Evolutionary conservation across 2,329 filamentous ascomycete genomes (phyloP), one percentile per base, ranked within the genome.

Genomic region (Arthrobotrys iridis): DNA sequence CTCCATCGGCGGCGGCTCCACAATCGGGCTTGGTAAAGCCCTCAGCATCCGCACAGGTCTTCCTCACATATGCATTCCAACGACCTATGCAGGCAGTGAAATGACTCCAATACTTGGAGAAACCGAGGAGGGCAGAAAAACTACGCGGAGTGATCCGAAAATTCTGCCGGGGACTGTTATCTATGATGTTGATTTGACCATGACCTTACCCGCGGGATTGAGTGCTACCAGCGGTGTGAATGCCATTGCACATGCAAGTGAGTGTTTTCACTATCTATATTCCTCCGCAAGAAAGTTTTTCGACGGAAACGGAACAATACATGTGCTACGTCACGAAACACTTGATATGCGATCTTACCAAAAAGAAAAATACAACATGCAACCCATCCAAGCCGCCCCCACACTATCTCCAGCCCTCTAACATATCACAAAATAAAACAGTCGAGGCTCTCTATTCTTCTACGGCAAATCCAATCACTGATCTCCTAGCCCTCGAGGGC

Each of bases 71-170:
- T 88, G 86, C 78, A 85, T 89, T 55, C 86, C 87, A n/a, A 88
- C 87, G 1, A 88, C 87, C 0, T 89, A 88, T 79, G 85, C 87
- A 3, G 87, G 87, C 2, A 87, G 85, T 74, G 88, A 90, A 79
- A 88, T 90, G 84, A 90, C 88, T 2, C 86, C 88, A 0, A 88
- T 89, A 50, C 81, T 90, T 10, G 88, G 88, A 1, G 87, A 90
- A 81, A 89, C 87, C 0, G 82, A 83, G 10, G 84, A 86, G 62
- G 87, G 88, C 0, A 79, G 83, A 70, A 89, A 90, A 81, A 86
- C 84, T 66, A 89, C 88, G 2, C 82, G 84, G 28, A 83, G 82
- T 3, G 87, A 90, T 79, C 84, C 86, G 0, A 87, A 85, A 79
- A 89, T 90, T 65, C 81, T 89, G 18, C 88, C 88, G 0, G 84